phyloP scores from a whole-genome alignment of 2,329 filamentous ascomycete species.

The Chaetomium sp. region DNA sequence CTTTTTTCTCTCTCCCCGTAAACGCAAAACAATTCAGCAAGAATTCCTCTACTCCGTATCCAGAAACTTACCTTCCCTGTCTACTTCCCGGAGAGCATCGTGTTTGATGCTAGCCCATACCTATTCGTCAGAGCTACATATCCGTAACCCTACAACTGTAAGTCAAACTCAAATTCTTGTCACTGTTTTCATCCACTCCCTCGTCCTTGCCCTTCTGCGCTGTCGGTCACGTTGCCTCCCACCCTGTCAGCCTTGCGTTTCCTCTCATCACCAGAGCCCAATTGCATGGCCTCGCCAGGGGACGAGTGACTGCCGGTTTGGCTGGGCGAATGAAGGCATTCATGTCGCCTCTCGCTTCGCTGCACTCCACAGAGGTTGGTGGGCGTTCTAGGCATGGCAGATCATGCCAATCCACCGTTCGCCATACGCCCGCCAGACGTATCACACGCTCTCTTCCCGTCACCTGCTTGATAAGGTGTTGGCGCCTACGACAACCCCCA shows the following conservation, averaged over 20 bases:
- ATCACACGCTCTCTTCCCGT: conserved; percentile 4
- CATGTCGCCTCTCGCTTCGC: conserved; percentile 22
- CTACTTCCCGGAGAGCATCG: background rate
- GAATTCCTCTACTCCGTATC: background rate
- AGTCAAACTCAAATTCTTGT: background rate
- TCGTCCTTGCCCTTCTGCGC: background rate
- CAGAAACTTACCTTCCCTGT: background rate
- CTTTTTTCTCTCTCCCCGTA: background rate
- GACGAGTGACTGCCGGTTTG: conserved; percentile 15
- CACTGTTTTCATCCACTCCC: background rate
- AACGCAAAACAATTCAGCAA: background rate
- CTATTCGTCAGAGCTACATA: background rate
- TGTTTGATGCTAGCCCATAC: background rate
- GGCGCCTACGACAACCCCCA: conserved; percentile 32
- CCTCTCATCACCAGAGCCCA: conserved; percentile 5
- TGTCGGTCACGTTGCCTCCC: conserved; percentile 16
- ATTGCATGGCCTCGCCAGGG: conserved; percentile 14
- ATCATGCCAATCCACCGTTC: conserved; percentile 21
- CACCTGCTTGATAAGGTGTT: conserved; percentile 16
- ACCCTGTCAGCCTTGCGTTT: conserved; percentile 8
- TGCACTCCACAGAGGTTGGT: conserved; percentile 29
- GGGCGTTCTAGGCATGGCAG: conserved; percentile 21
- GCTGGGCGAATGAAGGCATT: conserved; percentile 22
- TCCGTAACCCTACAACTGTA: background rate
- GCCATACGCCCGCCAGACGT: conserved; percentile 3